phyloP scores from a whole-genome alignment of 163 green algal species.

The Coccomyxa subellipsoidea region DNA sequence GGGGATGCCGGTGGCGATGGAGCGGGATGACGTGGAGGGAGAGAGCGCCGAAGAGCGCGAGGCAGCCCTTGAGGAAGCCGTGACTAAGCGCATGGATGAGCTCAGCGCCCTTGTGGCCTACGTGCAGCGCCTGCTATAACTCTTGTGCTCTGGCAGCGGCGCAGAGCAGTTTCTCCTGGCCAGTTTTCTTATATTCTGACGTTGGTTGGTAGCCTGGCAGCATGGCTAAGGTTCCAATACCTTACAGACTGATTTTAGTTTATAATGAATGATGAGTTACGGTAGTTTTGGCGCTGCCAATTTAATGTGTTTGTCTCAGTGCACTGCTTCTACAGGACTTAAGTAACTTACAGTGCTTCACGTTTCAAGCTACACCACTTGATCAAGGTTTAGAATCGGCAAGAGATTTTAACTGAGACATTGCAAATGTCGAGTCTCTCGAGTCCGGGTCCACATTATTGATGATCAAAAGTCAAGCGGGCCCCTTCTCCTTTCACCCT shows the following conservation, averaged over 20 bases:
- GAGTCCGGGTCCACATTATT: background rate
- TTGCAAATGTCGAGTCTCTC: background rate
- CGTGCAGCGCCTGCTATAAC: background rate
- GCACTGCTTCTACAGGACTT: too few species aligned
- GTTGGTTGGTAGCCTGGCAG: too few species aligned
- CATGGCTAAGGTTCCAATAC: too few species aligned
- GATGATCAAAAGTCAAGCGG: background rate
- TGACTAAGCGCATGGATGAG: conserved; percentile 10
- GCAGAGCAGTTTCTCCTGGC: background rate
- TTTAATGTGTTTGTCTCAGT: too few species aligned
- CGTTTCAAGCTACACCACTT: too few species aligned
- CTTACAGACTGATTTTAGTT: too few species aligned
- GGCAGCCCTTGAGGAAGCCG: conserved; percentile 16
- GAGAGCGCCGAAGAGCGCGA: conserved; percentile 22
- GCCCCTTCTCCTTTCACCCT: background rate
- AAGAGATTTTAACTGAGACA: too few species aligned
- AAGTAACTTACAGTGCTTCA: too few species aligned
- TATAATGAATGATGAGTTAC: too few species aligned
- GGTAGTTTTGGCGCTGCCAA: too few species aligned
- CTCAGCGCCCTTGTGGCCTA: background rate
- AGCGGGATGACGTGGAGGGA: conserved; percentile 7
- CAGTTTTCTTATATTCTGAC: too few species aligned
- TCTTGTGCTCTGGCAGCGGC: background rate
- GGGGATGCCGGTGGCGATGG: conserved; percentile 23
- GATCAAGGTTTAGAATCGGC: too few species aligned